Evolutionary conservation across 176 grass and related monocot species (phyloP).

Genomic region (Eleusine coracana): DNA sequence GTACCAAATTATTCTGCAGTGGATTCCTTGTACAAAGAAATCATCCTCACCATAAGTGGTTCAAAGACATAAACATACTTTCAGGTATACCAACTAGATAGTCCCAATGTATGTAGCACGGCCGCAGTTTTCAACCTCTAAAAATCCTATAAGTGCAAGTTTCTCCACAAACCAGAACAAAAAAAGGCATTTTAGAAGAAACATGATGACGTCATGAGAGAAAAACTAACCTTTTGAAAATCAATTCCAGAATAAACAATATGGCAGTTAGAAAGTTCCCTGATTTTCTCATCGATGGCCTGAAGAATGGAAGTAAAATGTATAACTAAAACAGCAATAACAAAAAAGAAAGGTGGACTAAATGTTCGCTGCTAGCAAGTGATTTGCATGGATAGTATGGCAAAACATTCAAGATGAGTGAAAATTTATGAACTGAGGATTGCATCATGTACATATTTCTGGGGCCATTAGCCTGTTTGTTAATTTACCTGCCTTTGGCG

Average conservation of each 20-base stretch:
- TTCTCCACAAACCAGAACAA: not conserved
- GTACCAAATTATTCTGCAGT: not conserved
- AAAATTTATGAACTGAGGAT: not conserved
- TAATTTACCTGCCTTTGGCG: constrained; percentile 91
- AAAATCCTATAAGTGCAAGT: not conserved
- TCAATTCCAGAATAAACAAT: constrained; percentile 97
- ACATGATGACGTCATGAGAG: not conserved
- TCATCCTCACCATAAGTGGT: not conserved
- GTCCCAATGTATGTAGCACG: not conserved
- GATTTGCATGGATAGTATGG: not conserved
- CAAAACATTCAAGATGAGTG: not conserved
- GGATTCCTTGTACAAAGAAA: not conserved
- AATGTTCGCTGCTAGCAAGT: not conserved
- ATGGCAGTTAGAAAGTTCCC: constrained; percentile 97
- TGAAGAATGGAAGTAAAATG: constrained; percentile 44
- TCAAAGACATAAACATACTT: constrained; percentile 10
- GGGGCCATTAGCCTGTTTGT: constrained; percentile 25
- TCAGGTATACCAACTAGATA: not conserved
- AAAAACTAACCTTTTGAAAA: constrained; percentile 87
- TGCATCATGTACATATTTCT: constrained; percentile 7
- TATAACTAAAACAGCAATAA: not conserved
- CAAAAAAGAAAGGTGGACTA: not conserved
- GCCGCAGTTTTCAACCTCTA: not conserved
- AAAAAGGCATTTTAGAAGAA: not conserved
- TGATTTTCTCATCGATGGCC: constrained; percentile 99